These are phyloP conservation scores for Pistacia integerrima DNA, from an alignment of 345 rosid genomes.

Conservation along the genomic window DNA sequence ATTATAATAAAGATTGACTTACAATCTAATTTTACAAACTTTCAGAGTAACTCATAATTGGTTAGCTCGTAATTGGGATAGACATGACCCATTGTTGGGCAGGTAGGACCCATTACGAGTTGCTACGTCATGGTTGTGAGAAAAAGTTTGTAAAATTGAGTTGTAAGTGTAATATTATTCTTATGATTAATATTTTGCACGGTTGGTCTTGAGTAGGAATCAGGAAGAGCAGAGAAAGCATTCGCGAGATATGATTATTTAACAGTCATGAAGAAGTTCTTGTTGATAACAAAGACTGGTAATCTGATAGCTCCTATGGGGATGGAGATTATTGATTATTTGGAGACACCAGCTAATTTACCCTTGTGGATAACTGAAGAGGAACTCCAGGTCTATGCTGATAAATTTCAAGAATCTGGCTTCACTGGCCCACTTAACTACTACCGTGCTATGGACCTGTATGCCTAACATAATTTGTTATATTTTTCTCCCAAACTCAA, in stretches of 20 bases:
- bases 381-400: slow-evolving; percentile 60
- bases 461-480: slow-evolving; percentile 2
- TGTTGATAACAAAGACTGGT: slow-evolving; percentile 49
- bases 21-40: too few relatives aligned
- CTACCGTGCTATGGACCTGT: slow-evolving; percentile 71
- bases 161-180: too few relatives aligned
- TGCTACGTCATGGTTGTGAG: too few relatives aligned
- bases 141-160: too few relatives aligned
- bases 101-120: too few relatives aligned
- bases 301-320: slow-evolving; percentile 57
- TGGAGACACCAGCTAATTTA: slow-evolving; percentile 46
- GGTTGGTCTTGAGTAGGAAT: slow-evolving; percentile 37
- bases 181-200: not conserved
- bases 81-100: too few relatives aligned
- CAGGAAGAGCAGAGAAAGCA: slow-evolving; percentile 74
- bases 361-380: slow-evolving; percentile 73
- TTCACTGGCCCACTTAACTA: slow-evolving; percentile 64
- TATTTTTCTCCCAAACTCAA: not conserved
- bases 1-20: too few relatives aligned
- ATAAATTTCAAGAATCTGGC: slow-evolving; percentile 65
- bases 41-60: too few relatives aligned
- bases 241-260: slow-evolving; percentile 59
- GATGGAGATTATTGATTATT: slow-evolving; percentile 61
- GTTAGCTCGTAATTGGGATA: too few relatives aligned
- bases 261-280: slow-evolving; percentile 73